These are phyloP conservation scores for Penicillium sp. DNA, from an alignment of 2,329 filamentous ascomycete species.

Conservation along the genomic window DNA sequence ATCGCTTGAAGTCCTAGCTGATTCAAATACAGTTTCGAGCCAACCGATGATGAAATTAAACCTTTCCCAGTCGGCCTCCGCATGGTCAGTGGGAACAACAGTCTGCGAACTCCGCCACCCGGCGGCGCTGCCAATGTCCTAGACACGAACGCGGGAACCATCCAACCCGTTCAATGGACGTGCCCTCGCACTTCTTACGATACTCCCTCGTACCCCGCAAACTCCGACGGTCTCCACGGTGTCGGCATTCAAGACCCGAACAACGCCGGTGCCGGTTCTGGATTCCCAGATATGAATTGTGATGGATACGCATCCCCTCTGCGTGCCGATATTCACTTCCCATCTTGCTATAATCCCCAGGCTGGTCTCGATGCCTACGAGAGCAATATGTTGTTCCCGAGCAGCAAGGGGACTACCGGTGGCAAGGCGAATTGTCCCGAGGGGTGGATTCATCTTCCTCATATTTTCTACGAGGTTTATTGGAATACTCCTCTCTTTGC, in stretches of 20 bases:
- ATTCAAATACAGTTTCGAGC: constrained; percentile 8
- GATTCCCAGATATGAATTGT: constrained; percentile 21
- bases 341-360: constrained; percentile 16
- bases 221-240: constrained; percentile 14
- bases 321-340: constrained; percentile 17
- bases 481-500: constrained; percentile 15
- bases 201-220: constrained; percentile 11
- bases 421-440: constrained; percentile 13
- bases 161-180: constrained; percentile 19
- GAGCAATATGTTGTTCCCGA: constrained; percentile 13
- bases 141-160: constrained; percentile 12
- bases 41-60: constrained; percentile 62
- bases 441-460: constrained; percentile 14
- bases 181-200: constrained; percentile 11
- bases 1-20: neutral
- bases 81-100: constrained; percentile 65
- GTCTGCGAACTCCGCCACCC: constrained; percentile 35
- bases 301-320: constrained; percentile 13
- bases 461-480: constrained; percentile 20
- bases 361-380: constrained; percentile 9
- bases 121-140: constrained; percentile 48
- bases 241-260: constrained; percentile 17
- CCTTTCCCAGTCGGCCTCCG: constrained; percentile 70
- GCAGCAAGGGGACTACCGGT: constrained; percentile 10
- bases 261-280: constrained; percentile 12